These are phyloP conservation scores for Suhomyces coccinellae DNA, from an alignment of 1,139 yeast genomes.

Conservation along the genomic window DNA sequence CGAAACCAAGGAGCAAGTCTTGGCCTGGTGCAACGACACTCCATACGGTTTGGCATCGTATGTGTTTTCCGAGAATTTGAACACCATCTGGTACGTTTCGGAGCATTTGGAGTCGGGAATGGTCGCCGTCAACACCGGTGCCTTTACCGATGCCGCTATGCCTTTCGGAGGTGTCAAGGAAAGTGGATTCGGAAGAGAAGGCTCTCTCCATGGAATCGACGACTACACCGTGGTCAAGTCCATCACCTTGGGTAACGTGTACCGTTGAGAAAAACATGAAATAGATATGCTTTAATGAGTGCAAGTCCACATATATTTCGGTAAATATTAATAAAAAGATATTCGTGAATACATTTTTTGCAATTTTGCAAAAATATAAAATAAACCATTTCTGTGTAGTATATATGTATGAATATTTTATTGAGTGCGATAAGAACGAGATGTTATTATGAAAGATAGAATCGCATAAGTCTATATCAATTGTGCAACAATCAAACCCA, in stretches of 20 bases:
- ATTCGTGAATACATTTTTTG: too few relatives aligned
- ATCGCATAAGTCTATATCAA: too few relatives aligned
- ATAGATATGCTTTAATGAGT: background rate
- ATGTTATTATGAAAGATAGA: too few relatives aligned
- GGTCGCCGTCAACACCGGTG: constrained; percentile 78
- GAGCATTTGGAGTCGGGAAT: constrained; percentile 78
- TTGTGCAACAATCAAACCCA: too few relatives aligned
- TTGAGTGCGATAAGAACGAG: too few relatives aligned
- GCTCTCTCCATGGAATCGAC: constrained; percentile 72
- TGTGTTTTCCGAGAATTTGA: constrained; percentile 61
- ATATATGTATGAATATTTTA: too few relatives aligned
- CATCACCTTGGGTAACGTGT: constrained; percentile 46
- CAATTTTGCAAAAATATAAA: background rate
- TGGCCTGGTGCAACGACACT: constrained; percentile 66
- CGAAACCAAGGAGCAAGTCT: constrained; percentile 65
- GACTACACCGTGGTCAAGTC: constrained; percentile 71
- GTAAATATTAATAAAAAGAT: too few relatives aligned
- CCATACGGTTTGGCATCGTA: constrained; percentile 79
- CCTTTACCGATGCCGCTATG: constrained; percentile 66
- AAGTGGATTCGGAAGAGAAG: constrained; percentile 83
- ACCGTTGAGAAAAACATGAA: constrained; percentile 5
- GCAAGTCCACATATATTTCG: background rate
- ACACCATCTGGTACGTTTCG: constrained; percentile 41
- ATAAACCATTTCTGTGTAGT: too few relatives aligned
- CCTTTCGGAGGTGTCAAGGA: constrained; percentile 84